phyloP scores from a whole-genome alignment of 2,329 filamentous ascomycete genomes.

The Monosporascus sp. region DNA sequence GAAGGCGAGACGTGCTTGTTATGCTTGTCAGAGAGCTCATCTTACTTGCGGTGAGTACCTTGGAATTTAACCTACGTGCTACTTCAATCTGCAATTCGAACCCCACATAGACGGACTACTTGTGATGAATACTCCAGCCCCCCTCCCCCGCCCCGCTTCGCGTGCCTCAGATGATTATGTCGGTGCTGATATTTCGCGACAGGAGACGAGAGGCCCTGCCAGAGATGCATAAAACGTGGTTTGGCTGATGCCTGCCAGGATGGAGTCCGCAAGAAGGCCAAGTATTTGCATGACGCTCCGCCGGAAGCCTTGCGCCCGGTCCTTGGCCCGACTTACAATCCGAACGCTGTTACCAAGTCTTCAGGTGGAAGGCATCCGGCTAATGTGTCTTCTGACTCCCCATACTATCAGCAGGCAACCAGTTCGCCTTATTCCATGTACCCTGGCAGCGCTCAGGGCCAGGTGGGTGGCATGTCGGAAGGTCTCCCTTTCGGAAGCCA shows the following conservation, averaged over 20 bases:
- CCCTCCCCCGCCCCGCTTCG: too few species aligned
- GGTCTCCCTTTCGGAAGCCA: constrained; percentile 55
- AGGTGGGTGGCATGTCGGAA: constrained; percentile 42
- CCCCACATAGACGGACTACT: background rate
- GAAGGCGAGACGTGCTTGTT: constrained; percentile 93
- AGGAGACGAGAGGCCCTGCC: constrained; percentile 95
- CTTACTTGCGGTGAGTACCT: constrained; percentile 86
- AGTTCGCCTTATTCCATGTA: constrained; percentile 48
- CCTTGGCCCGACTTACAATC: constrained; percentile 65
- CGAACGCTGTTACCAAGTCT: constrained; percentile 42
- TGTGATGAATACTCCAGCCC: too few species aligned
- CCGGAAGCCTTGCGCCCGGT: constrained; percentile 86
- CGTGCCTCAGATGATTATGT: background rate
- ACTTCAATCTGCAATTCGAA: background rate
- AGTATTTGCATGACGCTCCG: constrained; percentile 95
- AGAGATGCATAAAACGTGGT: constrained; percentile 88
- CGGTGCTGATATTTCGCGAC: constrained; percentile 17
- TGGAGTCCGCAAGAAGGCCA: constrained; percentile 96
- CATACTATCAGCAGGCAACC: constrained; percentile 44
- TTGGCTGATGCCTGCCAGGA: constrained; percentile 90
- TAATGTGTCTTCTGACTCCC: constrained; percentile 40
- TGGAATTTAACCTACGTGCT: too few species aligned
- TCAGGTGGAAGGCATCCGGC: constrained; percentile 44
- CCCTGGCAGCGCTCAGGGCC: constrained; percentile 37
- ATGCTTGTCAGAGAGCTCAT: constrained; percentile 94